A percentile compares a stretch with the other conserved stretches of the same genome.
phyloP scores from a whole-genome alignment of 169 alveolate genomes.

The Amoebophrya sp. region DNA sequence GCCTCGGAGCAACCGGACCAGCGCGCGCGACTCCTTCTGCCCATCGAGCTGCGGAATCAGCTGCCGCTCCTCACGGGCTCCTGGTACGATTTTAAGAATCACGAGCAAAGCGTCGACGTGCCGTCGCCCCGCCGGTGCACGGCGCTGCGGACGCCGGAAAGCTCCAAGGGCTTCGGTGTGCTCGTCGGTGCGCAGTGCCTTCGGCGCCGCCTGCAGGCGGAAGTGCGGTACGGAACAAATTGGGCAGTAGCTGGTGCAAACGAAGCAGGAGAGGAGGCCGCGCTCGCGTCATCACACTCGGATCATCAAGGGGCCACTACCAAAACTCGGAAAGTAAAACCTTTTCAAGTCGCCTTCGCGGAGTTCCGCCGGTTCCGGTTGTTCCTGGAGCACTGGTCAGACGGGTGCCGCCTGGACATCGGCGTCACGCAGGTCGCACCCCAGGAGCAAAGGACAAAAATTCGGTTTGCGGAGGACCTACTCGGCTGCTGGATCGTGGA shows the following conservation, averaged over 20 bases:
- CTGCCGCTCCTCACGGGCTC: background rate
- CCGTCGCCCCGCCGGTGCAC: background rate
- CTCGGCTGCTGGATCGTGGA: constrained; percentile 13
- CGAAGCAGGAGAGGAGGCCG: background rate
- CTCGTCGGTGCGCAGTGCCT: constrained; percentile 2
- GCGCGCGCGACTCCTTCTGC: background rate
- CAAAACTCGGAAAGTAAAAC: background rate
- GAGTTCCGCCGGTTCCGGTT: background rate
- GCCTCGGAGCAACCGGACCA: background rate
- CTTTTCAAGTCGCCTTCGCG: background rate
- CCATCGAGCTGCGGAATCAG: background rate
- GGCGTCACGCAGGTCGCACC: background rate
- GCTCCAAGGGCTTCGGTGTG: constrained; percentile 19
- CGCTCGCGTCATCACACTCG: background rate
- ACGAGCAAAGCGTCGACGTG: background rate
- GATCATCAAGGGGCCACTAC: background rate
- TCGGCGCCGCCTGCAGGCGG: background rate
- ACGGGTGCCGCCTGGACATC: background rate
- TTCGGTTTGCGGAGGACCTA: constrained; percentile 15
- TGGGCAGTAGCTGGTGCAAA: too few relatives aligned
- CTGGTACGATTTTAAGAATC: background rate
- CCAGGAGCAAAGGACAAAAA: background rate
- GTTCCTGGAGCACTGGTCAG: background rate
- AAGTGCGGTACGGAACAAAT: background rate
- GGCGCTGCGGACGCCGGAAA: background rate